Percentiles rank a stretch among this genome's conserved stretches.
Conservation (phyloP, 345 rosid genomes). For the Melastoma malabathricum region DNA sequence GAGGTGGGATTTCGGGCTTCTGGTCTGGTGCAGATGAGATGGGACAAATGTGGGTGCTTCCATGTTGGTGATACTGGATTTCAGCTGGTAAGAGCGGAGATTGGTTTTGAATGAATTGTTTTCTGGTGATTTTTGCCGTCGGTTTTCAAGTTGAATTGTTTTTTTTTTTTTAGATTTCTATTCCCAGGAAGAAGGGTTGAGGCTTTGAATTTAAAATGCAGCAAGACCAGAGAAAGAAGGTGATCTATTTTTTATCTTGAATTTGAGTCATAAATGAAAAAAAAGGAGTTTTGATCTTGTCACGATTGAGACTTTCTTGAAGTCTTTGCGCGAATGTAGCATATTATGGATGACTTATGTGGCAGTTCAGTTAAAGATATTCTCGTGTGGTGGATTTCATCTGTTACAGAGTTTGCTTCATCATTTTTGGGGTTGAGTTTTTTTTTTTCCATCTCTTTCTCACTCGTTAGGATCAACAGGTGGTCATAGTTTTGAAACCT, state of each 20-base stretch:
- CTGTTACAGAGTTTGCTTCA: neutral
- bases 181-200: too few relatives aligned
- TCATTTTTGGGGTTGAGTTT: neutral
- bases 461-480: neutral
- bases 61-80: neutral
- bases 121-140: neutral
- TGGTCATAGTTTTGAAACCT: neutral
- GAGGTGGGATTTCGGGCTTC: conserved; percentile 39
- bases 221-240: conserved; percentile 80
- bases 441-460: too few relatives aligned
- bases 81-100: neutral
- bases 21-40: conserved; percentile 53
- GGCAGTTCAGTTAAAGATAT: conserved; percentile 3
- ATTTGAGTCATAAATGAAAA: neutral
- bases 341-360: neutral
- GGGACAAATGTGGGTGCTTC: conserved; percentile 78
- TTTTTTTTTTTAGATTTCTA: neutral
- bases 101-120: neutral
- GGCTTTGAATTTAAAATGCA: conserved; percentile 29
- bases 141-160: neutral
- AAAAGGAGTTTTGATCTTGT: neutral
- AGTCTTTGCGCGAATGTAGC: neutral
- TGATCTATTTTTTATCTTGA: conserved; percentile 10
- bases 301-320: too few relatives aligned
- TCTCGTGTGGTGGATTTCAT: neutral